phyloP scores from a whole-genome alignment of 129 eudicot species.

The Chrysanthemum lavandulifolium region DNA sequence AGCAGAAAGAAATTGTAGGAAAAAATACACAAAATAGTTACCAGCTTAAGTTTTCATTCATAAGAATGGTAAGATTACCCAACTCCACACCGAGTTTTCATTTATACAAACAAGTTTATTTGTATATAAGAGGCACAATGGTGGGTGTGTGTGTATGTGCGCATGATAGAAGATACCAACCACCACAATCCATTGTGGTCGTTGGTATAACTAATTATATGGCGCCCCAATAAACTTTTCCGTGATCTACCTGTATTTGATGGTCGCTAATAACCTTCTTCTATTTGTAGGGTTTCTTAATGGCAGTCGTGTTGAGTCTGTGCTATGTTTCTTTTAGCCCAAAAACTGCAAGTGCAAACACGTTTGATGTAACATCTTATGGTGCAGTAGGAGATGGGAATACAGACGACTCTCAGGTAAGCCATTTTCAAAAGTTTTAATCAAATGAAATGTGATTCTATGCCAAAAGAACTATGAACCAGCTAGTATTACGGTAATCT shows the following conservation, averaged over 20 bases:
- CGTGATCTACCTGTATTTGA: background rate
- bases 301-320: background rate
- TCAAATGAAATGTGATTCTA: background rate
- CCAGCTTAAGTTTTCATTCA: background rate
- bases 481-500: background rate
- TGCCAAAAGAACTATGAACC: background rate
- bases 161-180: too few relatives aligned
- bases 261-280: background rate
- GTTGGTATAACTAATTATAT: too few relatives aligned
- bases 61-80: background rate
- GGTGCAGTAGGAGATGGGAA: conserved; percentile 38
- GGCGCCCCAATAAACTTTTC: too few relatives aligned
- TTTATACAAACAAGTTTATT: too few relatives aligned
- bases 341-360: background rate
- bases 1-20: background rate
- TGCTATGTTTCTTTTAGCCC: conserved; percentile 6
- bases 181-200: too few relatives aligned
- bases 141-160: too few relatives aligned
- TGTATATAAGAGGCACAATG: too few relatives aligned
- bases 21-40: background rate
- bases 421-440: background rate
- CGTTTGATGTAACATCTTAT: conserved; percentile 25
- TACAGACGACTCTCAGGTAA: conserved; percentile 29
- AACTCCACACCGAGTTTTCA: too few relatives aligned
- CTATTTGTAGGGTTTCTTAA: conserved; percentile 11